These are phyloP conservation scores for Cladophialophora immunda DNA, from an alignment of 2,329 filamentous ascomycete genomes.

Conservation along the genomic window DNA sequence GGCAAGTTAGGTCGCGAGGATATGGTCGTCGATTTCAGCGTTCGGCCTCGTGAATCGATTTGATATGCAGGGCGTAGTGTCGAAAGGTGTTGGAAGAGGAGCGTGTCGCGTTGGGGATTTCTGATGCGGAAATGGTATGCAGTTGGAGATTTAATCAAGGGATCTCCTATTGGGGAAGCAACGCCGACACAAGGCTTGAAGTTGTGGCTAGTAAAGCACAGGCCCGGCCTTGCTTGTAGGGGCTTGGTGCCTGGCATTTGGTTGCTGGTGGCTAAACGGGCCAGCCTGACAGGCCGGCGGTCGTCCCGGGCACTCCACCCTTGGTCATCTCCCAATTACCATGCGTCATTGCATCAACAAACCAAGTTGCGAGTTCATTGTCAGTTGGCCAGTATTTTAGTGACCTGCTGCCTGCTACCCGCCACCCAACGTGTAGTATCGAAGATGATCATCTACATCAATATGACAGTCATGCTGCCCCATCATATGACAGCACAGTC, in stretches of 20 bases:
- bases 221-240: neutral
- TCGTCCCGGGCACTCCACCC: neutral
- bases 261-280: neutral
- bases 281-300: neutral
- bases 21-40: neutral
- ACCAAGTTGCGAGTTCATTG: conserved; percentile 6
- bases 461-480: neutral
- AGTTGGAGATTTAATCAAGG: neutral
- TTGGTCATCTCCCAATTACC: neutral
- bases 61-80: neutral
- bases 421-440: neutral
- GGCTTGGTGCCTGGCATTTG: neutral
- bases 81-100: conserved; percentile 9
- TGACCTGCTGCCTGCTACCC: neutral
- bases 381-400: neutral
- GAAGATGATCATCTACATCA: neutral
- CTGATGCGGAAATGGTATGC: conserved; percentile 8
- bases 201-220: conserved; percentile 14
- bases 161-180: conserved; percentile 6
- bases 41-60: neutral
- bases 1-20: neutral
- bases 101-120: conserved; percentile 28
- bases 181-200: conserved; percentile 15
- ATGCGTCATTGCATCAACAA: conserved; percentile 35
- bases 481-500: neutral